phyloP scores from a whole-genome alignment of 257 asterid genomes.

The Schizonepeta tenuifolia region DNA sequence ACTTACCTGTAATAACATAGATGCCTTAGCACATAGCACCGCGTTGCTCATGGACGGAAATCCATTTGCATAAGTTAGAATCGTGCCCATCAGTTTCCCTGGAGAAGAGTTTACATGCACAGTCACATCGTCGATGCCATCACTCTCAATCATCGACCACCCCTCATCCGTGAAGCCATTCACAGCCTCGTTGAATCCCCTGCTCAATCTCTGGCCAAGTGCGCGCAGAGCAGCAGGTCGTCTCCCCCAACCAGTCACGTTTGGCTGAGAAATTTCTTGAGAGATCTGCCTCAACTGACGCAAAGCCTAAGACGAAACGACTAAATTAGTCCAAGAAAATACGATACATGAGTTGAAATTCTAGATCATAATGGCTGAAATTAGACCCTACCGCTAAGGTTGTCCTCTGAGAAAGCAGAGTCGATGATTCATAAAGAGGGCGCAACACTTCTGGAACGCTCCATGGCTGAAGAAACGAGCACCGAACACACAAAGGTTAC shows the following conservation, averaged over 20 bases:
- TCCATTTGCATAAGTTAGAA: constrained; percentile 67
- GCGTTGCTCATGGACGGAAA: constrained; percentile 77
- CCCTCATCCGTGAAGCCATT: constrained; percentile 93
- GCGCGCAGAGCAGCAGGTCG: constrained; percentile 96
- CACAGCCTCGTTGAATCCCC: constrained; percentile 99
- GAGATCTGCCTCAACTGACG: constrained; percentile 92
- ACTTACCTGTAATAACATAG: constrained; percentile 88
- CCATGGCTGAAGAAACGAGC: constrained; percentile 72
- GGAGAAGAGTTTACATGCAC: constrained; percentile 88
- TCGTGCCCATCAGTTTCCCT: constrained; percentile 72
- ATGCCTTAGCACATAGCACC: constrained; percentile 90
- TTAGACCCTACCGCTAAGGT: constrained; percentile 71
- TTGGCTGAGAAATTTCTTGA: constrained; percentile 86
- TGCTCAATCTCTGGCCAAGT: constrained; percentile 94
- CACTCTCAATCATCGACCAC: constrained; percentile 86
- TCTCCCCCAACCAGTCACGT: constrained; percentile 87
- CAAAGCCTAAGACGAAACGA: constrained; percentile 59
- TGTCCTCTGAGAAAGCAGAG: constrained; percentile 84
- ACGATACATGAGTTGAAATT: not conserved
- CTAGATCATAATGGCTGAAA: not conserved
- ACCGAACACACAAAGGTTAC: not conserved
- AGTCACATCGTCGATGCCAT: constrained; percentile 92
- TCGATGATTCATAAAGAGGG: constrained; percentile 87
- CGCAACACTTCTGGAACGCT: constrained; percentile 97
- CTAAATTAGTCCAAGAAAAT: not conserved